Percentiles rank a stretch among this genome's conserved stretches.
These are phyloP conservation scores for Yarrowia sp. DNA, from an alignment of 805 yeast genomes.

Conservation along the genomic window DNA sequence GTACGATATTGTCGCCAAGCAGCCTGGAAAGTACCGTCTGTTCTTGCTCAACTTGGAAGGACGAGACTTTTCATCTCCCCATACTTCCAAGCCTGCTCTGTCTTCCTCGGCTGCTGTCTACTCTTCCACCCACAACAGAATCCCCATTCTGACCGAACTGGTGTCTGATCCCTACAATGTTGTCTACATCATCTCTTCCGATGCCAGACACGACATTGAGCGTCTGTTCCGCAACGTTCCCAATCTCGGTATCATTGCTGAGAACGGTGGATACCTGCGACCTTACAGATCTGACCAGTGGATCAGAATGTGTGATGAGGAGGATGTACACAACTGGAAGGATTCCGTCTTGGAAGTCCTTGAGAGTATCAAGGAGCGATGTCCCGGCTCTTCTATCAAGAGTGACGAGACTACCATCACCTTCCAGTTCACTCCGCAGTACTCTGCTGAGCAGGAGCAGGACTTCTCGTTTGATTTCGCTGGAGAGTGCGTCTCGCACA, in stretches of 20 bases:
- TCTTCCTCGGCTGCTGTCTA: slow-evolving; percentile 46
- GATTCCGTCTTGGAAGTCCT: slow-evolving; percentile 62
- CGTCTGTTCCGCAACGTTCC: slow-evolving; percentile 70
- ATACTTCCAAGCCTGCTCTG: slow-evolving; percentile 7
- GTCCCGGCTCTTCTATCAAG: slow-evolving; percentile 78
- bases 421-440: slow-evolving; percentile 70
- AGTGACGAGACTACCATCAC: slow-evolving; percentile 77
- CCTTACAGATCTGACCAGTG: slow-evolving; percentile 43
- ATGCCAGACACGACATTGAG: slow-evolving; percentile 69
- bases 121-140: slow-evolving; percentile 66
- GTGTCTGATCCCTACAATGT: slow-evolving; percentile 63
- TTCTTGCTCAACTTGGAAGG: slow-evolving; percentile 62
- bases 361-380: slow-evolving; percentile 69
- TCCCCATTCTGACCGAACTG: slow-evolving; percentile 65
- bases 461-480: slow-evolving; percentile 71
- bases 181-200: slow-evolving; percentile 74
- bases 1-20: slow-evolving; percentile 47
- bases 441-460: slow-evolving; percentile 55
- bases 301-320: slow-evolving; percentile 46
- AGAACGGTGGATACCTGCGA: slow-evolving; percentile 81
- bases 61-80: slow-evolving; percentile 39
- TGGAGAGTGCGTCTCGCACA: slow-evolving; percentile 86
- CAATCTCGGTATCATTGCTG: slow-evolving; percentile 84
- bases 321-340: slow-evolving; percentile 57
- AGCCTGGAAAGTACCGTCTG: slow-evolving; percentile 53